Conservation (phyloP, 441 rosid genomes). For the Pelargonium fulgidum region DNA sequence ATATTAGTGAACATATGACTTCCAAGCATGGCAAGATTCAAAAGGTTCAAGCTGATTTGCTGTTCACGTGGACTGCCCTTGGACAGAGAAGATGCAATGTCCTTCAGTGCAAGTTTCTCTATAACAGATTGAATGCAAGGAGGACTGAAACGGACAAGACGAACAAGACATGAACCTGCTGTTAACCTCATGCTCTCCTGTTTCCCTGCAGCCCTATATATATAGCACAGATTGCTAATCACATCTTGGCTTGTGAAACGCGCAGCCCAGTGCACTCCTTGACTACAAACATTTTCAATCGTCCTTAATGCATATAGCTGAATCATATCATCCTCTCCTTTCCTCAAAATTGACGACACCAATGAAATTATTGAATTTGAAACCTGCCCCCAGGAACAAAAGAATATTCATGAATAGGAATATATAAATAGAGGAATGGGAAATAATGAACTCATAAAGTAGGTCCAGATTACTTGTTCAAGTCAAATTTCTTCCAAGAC, state of each 20-base stretch:
- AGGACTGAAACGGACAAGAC: constrained; percentile 80
- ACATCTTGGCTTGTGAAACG: constrained; percentile 91
- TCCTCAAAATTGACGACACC: constrained; percentile 78
- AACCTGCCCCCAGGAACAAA: constrained; percentile 46
- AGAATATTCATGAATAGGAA: constrained; percentile 10
- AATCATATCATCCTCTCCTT: constrained; percentile 93
- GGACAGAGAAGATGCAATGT: constrained; percentile 61
- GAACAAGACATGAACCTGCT: constrained; percentile 96
- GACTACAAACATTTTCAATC: constrained; percentile 86
- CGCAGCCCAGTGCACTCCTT: constrained; percentile 78
- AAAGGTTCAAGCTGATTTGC: constrained; percentile 81
- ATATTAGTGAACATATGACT: constrained; percentile 63
- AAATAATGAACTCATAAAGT: constrained; percentile 7
- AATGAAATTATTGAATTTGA: constrained; percentile 86
- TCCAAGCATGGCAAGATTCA: constrained; percentile 74
- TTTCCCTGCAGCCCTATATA: constrained; percentile 79
- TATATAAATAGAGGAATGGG: constrained; percentile 12
- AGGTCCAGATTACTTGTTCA: neutral
- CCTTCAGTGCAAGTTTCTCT: constrained; percentile 77
- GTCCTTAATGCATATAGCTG: constrained; percentile 95
- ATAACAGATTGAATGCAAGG: constrained; percentile 61
- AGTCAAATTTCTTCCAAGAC: constrained; percentile 7
- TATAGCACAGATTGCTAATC: constrained; percentile 75
- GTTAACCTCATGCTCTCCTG: constrained; percentile 89
- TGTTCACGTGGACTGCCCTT: constrained; percentile 90